Percentiles rank a stretch among this genome's conserved stretches.
Conservation (phyloP, 495 filamentous ascomycete species). For the Daldinia bambusicola region DNA sequence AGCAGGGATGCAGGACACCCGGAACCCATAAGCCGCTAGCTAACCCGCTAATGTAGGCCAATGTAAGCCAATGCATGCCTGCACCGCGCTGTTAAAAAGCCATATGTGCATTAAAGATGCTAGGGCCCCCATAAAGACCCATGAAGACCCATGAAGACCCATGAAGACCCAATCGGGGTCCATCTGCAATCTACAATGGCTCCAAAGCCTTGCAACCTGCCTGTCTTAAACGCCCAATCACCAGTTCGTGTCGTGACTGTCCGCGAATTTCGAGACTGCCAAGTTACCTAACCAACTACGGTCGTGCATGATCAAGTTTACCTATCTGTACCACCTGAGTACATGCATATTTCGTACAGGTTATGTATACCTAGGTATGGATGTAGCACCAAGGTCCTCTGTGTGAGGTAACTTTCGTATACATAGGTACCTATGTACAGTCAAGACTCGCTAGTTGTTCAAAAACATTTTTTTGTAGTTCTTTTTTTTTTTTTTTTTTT, state of each 20-base stretch:
- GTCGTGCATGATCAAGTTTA: slow-evolving; percentile 39
- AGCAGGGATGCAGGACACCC: slow-evolving; percentile 33
- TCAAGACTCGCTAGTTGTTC: neutral
- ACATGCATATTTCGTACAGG: neutral
- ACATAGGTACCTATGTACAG: neutral
- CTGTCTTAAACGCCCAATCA: slow-evolving; percentile 23
- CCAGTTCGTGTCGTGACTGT: slow-evolving; percentile 2
- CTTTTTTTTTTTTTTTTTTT: neutral
- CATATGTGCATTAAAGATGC: slow-evolving; percentile 25
- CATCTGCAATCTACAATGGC: slow-evolving; percentile 1
- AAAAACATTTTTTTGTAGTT: too few relatives aligned
- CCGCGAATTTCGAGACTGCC: slow-evolving; percentile 35
- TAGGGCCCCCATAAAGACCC: slow-evolving; percentile 16
- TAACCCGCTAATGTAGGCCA: neutral
- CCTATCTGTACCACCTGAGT: slow-evolving; percentile 24
- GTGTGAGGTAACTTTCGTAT: slow-evolving; percentile 26
- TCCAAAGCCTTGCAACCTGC: neutral
- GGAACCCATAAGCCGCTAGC: slow-evolving; percentile 33
- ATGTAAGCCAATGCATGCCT: neutral
- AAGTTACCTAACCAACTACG: slow-evolving; percentile 21
- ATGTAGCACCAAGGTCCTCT: slow-evolving; percentile 26
- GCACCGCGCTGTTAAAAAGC: slow-evolving; percentile 6
- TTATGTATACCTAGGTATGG: neutral
- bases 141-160: slow-evolving; percentile 6
- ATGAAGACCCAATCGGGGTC: slow-evolving; percentile 20